Conservation (phyloP, 495 filamentous ascomycete species). For the Aspergillus ostianus region DNA sequence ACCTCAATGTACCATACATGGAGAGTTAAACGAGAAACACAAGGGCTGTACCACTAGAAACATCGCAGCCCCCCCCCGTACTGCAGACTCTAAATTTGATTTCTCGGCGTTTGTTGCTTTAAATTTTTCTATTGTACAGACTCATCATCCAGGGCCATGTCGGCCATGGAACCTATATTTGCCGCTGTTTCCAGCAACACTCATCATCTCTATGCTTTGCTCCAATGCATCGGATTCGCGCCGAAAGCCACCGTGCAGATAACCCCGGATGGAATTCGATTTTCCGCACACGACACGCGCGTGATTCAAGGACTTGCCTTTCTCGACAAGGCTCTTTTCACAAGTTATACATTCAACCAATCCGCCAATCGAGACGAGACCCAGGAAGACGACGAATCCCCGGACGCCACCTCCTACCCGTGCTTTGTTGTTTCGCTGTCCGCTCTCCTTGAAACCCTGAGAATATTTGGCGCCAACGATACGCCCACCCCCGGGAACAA, state of each 20-base stretch:
- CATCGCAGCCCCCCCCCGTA: conserved; percentile 26
- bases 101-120: conserved; percentile 11
- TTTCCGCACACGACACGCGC: conserved; percentile 79
- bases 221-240: conserved; percentile 83
- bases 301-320: conserved; percentile 87
- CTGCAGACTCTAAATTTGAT: conserved; percentile 15
- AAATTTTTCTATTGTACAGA: conserved; percentile 15
- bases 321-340: conserved; percentile 83
- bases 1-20: conserved; percentile 41
- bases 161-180: conserved; percentile 58
- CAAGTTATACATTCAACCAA: conserved; percentile 68
- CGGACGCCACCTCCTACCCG: conserved; percentile 35
- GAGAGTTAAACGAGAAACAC: conserved; percentile 27
- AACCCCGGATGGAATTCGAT: conserved; percentile 75
- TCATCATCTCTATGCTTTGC: conserved; percentile 81
- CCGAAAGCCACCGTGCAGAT: conserved; percentile 81
- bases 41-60: conserved; percentile 38
- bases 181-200: conserved; percentile 82
- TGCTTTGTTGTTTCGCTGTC: conserved; percentile 82
- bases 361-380: conserved; percentile 35
- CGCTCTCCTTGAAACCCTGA: conserved; percentile 87
- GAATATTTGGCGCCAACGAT: conserved; percentile 86
- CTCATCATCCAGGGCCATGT: conserved; percentile 13
- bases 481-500: conserved; percentile 48
- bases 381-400: conserved; percentile 33